These are phyloP conservation scores for Pittosporum tobira DNA, from an alignment of 129 eudicot species.

Conservation along the genomic window DNA sequence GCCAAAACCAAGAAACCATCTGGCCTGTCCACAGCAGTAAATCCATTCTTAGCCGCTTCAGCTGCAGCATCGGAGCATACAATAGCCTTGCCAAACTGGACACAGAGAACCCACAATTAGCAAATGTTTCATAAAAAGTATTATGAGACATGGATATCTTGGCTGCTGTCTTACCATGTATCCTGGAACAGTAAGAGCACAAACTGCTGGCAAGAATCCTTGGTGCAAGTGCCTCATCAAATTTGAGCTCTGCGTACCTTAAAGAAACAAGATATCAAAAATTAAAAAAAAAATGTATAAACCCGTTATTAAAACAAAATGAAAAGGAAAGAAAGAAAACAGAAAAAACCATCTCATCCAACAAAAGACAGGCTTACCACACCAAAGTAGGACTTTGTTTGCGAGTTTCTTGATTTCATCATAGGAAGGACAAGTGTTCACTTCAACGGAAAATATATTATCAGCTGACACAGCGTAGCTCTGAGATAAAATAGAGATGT, in stretches of 20 bases:
- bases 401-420: conserved; percentile 7
- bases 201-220: conserved; percentile 71
- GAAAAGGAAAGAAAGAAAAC: no score
- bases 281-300: no score
- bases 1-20: conserved; percentile 84
- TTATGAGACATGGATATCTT: no score
- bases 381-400: conserved; percentile 53
- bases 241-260: conserved; percentile 82
- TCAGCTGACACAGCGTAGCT: background rate
- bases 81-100: conserved; percentile 83
- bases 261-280: background rate
- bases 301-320: no score
- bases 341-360: no score
- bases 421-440: background rate
- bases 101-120: no score
- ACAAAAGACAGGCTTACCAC: conserved; percentile 68
- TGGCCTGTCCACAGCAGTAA: conserved; percentile 71
- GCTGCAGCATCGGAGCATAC: conserved; percentile 96
- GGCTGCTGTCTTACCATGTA: conserved; percentile 75
- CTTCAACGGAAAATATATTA: background rate
- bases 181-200: conserved; percentile 74
- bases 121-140: no score
- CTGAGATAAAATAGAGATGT: background rate
- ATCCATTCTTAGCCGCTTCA: conserved; percentile 80
- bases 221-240: conserved; percentile 73